Base-by-base conservation (phyloP, 108 stramenopile genomes). In the Nitzschia putrida region DNA sequence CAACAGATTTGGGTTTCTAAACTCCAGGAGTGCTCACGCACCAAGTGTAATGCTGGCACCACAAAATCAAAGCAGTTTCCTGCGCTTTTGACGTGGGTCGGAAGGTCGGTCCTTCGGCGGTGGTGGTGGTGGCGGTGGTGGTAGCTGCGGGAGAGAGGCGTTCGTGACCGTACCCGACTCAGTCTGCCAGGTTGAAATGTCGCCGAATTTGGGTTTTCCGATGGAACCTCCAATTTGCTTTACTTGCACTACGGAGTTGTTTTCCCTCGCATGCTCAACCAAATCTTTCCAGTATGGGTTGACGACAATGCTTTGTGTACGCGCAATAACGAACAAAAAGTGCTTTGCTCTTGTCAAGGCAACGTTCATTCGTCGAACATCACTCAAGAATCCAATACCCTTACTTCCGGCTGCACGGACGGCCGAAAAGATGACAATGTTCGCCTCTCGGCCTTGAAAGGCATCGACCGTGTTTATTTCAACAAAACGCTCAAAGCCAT, bases 361-460 rank as follows among this genome's bases (percentile, higher is more conserved):
- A 1, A 99, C 99, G 68, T 99, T 99, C 90, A 99, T 96, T 20
- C 99, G 88, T 50, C 98, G 76, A 2, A 96, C 97, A 79, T 99
- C 99, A 57, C 85, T 84, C 23, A 99, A 80, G 80, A 99, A 99
- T 2, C 99, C 99, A 70, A 99, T 85, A 40, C 96, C 88, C 37
- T 85, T 86, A 63, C 89, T 92, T 7, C 92, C 95, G 26, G 91
- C 84, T 18, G 94, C 95, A 66, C 90, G 83, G 16, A 97, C 97
- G 38, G 90, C 87, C 29, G 94, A 95, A 66, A 98, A 87, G 25
- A 98, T 94, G 20, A 98, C 90, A 57, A 97, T 89, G 43, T 95
- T 92, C 10, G 87, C 89, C 73, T 98, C 98, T 26, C 93, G 74
- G 0, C 98, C 98, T 69, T 98, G 98, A 76, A 94, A 96, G 3